These are phyloP conservation scores for Mortierella claussenii DNA, from an alignment of 192 early-diverging fungal genomes.

Conservation along the genomic window DNA sequence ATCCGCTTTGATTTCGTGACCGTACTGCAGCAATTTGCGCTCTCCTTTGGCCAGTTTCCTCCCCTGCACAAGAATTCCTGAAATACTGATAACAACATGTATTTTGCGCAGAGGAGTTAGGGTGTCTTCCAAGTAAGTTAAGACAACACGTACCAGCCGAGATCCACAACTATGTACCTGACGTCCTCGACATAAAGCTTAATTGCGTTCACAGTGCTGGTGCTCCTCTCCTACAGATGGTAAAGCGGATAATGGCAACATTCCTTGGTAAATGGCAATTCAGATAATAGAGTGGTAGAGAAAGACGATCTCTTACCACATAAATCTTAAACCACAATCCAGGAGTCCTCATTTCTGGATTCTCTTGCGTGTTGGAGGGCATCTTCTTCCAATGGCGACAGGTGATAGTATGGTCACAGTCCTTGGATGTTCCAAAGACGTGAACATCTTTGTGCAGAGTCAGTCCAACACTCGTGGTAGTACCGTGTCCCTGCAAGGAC, in stretches of 20 bases:
- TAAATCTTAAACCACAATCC: background rate
- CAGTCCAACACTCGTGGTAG: constrained; percentile 7
- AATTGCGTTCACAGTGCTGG: background rate
- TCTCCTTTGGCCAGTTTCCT: background rate
- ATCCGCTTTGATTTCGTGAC: background rate
- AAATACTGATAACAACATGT: no score
- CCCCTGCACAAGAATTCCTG: background rate
- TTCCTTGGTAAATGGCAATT: no score
- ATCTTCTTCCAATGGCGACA: constrained; percentile 12
- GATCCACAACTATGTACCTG: no score
- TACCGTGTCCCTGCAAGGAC: background rate
- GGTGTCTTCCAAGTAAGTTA: no score
- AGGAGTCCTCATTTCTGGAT: constrained; percentile 11
- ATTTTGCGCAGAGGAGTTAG: no score
- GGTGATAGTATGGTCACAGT: constrained; percentile 19
- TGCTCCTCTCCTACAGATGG: background rate
- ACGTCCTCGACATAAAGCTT: constrained; percentile 3
- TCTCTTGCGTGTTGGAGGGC: background rate
- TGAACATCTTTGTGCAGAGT: background rate
- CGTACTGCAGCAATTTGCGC: background rate
- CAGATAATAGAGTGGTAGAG: no score
- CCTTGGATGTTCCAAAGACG: constrained; percentile 9
- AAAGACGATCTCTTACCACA: constrained; percentile 6
- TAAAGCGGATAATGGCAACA: no score
- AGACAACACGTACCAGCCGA: no score